These are phyloP conservation scores for Phytophthora litchii DNA, from an alignment of 352 stramenopile genomes.

Conservation along the genomic window DNA sequence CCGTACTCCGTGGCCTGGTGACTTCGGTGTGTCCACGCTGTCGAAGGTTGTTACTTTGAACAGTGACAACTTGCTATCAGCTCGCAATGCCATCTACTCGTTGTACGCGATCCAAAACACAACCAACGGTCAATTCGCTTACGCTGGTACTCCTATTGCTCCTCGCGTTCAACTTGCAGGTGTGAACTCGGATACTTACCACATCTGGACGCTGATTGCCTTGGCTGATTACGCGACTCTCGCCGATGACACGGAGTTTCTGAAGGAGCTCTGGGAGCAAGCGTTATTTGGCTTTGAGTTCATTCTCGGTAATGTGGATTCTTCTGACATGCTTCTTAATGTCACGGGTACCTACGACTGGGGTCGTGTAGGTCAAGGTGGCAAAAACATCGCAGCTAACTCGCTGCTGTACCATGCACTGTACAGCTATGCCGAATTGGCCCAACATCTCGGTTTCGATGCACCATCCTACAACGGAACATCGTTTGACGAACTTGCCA, in stretches of 20 bases:
- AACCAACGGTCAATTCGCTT: conserved; percentile 37
- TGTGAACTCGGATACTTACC: conserved; percentile 47
- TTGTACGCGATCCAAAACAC: conserved; percentile 38
- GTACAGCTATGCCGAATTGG: conserved; percentile 21
- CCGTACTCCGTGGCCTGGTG: conserved; percentile 43
- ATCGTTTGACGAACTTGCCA: conserved; percentile 26
- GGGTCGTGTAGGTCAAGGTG: conserved; percentile 39
- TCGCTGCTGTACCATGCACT: conserved; percentile 41
- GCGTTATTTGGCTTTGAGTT: conserved; percentile 37
- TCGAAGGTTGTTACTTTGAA: conserved; percentile 40
- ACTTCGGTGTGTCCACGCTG: conserved; percentile 35
- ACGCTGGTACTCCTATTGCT: conserved; percentile 38
- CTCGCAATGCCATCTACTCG: conserved; percentile 35
- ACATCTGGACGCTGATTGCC: conserved; percentile 47
- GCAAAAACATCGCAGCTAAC: conserved; percentile 48
- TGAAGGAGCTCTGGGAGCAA: conserved; percentile 32
- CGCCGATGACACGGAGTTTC: conserved; percentile 25
- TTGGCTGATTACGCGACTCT: conserved; percentile 39
- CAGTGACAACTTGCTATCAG: conserved; percentile 37
- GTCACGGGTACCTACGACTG: conserved; percentile 37
- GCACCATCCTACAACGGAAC: conserved; percentile 28
- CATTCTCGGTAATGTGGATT: conserved; percentile 37
- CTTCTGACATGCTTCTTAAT: conserved; percentile 28
- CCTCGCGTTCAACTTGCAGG: conserved; percentile 21
- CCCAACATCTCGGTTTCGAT: conserved; percentile 13